Evolutionary conservation across 805 yeast species (phyloP).

Genomic region (Yamadazyma nakazawae): DNA sequence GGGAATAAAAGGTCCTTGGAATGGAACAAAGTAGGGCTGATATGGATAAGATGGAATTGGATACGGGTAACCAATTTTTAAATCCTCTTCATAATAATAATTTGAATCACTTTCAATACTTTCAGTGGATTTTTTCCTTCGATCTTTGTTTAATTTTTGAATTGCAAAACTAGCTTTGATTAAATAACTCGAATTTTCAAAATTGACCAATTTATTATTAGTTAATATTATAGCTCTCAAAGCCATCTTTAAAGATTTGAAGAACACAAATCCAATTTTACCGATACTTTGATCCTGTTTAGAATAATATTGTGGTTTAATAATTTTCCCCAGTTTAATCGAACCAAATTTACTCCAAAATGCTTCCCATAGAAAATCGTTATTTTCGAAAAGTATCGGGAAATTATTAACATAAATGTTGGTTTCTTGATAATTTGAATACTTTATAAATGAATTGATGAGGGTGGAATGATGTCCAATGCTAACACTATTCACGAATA

Average conservation of each 20-base stretch:
- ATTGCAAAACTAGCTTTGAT: conserved; percentile 42
- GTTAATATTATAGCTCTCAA: conserved; percentile 56
- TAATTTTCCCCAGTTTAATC: conserved; percentile 40
- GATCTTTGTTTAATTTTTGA: conserved; percentile 24
- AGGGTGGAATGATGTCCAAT: conserved; percentile 8
- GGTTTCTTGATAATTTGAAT: conserved; percentile 54
- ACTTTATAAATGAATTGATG: conserved; percentile 18
- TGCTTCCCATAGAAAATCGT: conserved; percentile 39
- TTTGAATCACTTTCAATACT: background rate
- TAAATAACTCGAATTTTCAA: conserved; percentile 20
- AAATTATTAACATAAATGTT: conserved; percentile 70
- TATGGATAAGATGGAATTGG: background rate
- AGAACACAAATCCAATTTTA: conserved; percentile 63
- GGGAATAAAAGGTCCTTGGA: conserved; percentile 3
- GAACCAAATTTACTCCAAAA: conserved; percentile 41
- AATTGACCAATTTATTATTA: conserved; percentile 39
- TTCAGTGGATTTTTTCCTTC: conserved; percentile 5
- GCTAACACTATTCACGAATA: background rate
- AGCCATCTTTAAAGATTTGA: conserved; percentile 54
- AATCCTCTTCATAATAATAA: conserved; percentile 3
- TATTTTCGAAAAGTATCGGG: conserved; percentile 53
- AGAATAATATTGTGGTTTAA: conserved; percentile 38
- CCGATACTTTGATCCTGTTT: conserved; percentile 18
- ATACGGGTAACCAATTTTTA: background rate
- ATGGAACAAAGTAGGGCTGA: background rate